Evolutionary conservation across 2,329 filamentous ascomycete genomes (phyloP).

Genomic region (Aspergillus tubingensis): DNA sequence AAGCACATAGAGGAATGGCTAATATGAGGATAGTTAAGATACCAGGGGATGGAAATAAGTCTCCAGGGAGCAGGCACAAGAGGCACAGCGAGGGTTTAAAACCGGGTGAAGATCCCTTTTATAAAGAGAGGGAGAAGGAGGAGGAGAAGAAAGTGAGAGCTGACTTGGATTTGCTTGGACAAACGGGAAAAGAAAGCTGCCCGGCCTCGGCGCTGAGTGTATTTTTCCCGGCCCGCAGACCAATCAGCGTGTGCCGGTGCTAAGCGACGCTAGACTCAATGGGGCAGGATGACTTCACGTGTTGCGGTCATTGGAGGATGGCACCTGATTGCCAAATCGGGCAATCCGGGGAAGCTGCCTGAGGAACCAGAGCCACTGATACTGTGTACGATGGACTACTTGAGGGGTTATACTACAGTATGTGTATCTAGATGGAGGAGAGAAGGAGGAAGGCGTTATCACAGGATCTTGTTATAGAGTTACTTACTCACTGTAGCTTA

Average conservation of each 20-base stretch:
- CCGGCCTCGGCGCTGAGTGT: not conserved
- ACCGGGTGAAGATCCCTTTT: constrained; percentile 7
- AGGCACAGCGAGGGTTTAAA: not conserved
- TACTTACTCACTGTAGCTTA: too few relatives aligned
- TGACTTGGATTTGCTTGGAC: not conserved
- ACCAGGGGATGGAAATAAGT: not conserved
- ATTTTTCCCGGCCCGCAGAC: constrained; percentile 8
- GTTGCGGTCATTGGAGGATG: constrained; percentile 20
- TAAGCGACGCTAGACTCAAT: constrained; percentile 20
- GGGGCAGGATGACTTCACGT: constrained; percentile 19
- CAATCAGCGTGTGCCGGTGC: constrained; percentile 22
- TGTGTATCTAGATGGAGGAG: too few relatives aligned
- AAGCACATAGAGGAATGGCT: constrained; percentile 39
- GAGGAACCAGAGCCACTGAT: too few relatives aligned
- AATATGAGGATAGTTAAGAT: not conserved
- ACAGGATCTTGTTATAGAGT: too few relatives aligned
- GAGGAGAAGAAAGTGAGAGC: constrained; percentile 9
- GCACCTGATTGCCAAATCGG: not conserved
- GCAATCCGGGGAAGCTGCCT: not conserved
- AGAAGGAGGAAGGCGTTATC: not conserved
- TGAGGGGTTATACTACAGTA: too few relatives aligned
- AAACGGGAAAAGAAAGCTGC: constrained; percentile 1
- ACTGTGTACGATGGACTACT: too few relatives aligned
- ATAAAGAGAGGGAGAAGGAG: constrained; percentile 7
- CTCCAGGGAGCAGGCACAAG: not conserved